Percentiles rank a stretch among this genome's conserved stretches.
Conservation (phyloP, 2,329 filamentous ascomycete species). For the Chalara sp. region DNA sequence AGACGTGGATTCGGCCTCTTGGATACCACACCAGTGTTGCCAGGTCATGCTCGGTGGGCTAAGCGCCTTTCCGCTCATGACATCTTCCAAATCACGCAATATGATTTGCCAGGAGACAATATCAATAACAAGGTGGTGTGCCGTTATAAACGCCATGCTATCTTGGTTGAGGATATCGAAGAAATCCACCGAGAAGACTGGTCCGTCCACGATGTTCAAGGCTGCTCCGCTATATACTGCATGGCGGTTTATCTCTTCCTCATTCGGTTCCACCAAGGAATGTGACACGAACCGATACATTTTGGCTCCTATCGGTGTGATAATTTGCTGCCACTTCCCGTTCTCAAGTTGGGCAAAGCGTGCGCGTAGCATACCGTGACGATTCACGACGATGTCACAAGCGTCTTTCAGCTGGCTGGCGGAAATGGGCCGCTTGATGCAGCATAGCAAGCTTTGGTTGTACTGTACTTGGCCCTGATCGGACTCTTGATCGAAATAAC, state of each 20-base stretch:
- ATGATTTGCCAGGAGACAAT: neutral
- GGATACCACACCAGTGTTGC: neutral
- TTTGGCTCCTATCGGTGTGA: neutral
- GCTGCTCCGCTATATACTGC: neutral
- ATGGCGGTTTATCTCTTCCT: neutral
- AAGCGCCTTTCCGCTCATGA: neutral
- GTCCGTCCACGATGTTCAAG: neutral
- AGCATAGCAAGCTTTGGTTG: neutral
- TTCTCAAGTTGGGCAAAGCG: neutral
- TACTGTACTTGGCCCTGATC: neutral
- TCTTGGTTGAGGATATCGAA: neutral
- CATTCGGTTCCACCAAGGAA: neutral
- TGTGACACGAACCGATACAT: neutral
- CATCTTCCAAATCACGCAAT: neutral
- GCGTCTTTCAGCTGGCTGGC: neutral
- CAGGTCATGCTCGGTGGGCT: neutral
- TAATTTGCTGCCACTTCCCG: neutral
- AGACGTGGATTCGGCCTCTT: neutral
- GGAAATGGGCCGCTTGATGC: neutral
- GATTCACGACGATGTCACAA: neutral
- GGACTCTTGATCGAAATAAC: neutral
- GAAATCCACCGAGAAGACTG: neutral
- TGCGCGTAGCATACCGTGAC: neutral
- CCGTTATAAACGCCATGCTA: neutral
- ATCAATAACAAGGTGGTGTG: neutral